Percentiles rank a stretch among this genome's conserved stretches.
Evolutionary conservation across 345 rosid genomes (phyloP).

Genomic region (Aquilaria sinensis): DNA sequence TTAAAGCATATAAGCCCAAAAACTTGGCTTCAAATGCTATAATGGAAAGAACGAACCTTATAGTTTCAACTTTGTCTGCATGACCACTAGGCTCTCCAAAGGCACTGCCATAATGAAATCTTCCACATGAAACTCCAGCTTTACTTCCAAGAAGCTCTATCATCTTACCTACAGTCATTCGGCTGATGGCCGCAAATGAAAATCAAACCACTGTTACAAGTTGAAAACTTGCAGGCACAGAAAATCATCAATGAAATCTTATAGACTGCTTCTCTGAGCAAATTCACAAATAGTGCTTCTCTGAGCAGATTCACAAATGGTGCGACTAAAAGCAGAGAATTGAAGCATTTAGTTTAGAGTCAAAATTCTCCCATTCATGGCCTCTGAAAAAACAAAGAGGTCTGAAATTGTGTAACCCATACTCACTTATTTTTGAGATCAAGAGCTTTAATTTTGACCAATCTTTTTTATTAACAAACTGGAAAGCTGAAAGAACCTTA

Average conservation of each 20-base stretch:
- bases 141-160: constrained; percentile 95
- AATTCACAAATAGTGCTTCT: too few relatives aligned
- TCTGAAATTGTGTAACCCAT: too few relatives aligned
- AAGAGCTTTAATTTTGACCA: too few relatives aligned
- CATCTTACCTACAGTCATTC: constrained; percentile 99
- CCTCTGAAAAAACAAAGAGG: too few relatives aligned
- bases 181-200: constrained; percentile 41
- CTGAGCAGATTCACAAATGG: too few relatives aligned
- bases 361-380: too few relatives aligned
- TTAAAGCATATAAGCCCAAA: background rate
- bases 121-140: constrained; percentile 85
- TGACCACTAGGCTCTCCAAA: constrained; percentile 95
- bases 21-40: background rate
- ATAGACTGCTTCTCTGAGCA: too few relatives aligned
- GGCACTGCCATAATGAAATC: constrained; percentile 94
- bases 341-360: too few relatives aligned
- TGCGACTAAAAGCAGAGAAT: too few relatives aligned
- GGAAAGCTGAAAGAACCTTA: too few relatives aligned
- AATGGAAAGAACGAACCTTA: constrained; percentile 44
- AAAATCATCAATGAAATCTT: background rate
- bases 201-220: constrained; percentile 8
- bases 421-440: too few relatives aligned
- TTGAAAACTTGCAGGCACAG: background rate
- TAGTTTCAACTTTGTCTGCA: constrained; percentile 77
- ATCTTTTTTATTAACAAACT: too few relatives aligned